A percentile compares a stretch with the other conserved stretches of the same genome.
Evolutionary conservation across 2,329 filamentous ascomycete species (phyloP).

Genomic region (Pleurostoma richardsiae): DNA sequence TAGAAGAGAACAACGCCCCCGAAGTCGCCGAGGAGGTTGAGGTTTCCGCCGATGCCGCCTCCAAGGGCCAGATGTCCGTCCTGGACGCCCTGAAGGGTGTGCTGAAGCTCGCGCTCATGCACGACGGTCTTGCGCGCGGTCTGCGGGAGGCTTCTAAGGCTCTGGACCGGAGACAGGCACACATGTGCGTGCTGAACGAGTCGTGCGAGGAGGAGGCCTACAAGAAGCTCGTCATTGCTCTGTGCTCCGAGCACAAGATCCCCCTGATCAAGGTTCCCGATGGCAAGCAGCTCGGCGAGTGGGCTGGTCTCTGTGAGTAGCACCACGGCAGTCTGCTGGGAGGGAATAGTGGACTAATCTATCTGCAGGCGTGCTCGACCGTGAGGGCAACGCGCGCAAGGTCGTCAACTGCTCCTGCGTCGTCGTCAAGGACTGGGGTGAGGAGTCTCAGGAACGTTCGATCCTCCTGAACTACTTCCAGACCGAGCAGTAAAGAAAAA

Average conservation of each 20-base stretch:
- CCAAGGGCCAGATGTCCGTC: conserved; percentile 93
- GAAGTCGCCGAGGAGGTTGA: conserved; percentile 87
- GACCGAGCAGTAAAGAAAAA: conserved; percentile 63
- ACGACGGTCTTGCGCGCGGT: conserved; percentile 98
- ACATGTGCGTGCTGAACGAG: conserved; percentile 99
- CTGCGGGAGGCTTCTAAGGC: conserved; percentile 98
- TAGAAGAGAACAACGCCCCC: conserved; percentile 96
- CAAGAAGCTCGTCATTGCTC: conserved; percentile 99
- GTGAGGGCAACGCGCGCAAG: conserved; percentile 99
- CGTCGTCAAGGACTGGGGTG: conserved; percentile 99
- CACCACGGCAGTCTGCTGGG: neutral
- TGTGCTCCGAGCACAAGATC: conserved; percentile 99
- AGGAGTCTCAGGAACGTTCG: conserved; percentile 98
- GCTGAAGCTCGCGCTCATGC: conserved; percentile 96
- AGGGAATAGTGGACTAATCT: neutral
- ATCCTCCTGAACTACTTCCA: conserved; percentile 99
- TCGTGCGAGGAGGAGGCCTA: conserved; percentile 99
- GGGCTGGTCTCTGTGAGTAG: conserved; percentile 96
- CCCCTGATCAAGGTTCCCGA: conserved; percentile 99
- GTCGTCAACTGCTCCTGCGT: conserved; percentile 99
- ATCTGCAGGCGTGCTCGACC: conserved; percentile 85
- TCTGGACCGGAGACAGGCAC: conserved; percentile 95
- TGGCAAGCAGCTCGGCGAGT: conserved; percentile 99
- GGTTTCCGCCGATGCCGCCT: conserved; percentile 84
- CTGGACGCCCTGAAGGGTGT: conserved; percentile 98